Conservation (phyloP, 192 early-diverging fungal species). For the Gonapodya sp. region DNA sequence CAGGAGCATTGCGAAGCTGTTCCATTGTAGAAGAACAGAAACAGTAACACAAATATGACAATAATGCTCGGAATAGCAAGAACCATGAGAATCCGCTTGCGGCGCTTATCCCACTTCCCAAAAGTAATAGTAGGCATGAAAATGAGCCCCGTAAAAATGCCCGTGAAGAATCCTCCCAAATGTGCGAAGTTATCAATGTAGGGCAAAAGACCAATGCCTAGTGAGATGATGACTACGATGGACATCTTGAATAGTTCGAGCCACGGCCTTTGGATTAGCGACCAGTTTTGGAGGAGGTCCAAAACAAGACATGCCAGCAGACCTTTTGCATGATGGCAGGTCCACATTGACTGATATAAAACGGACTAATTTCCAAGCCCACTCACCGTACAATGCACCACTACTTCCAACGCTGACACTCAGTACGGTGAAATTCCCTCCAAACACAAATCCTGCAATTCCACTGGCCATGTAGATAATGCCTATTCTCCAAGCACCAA, state of each 20-base stretch:
- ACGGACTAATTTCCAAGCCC: neutral
- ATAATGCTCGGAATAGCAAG: slow-evolving; percentile 27
- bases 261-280: slow-evolving; percentile 45
- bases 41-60: slow-evolving; percentile 27
- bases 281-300: slow-evolving; percentile 74
- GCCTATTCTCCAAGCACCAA: slow-evolving; percentile 62
- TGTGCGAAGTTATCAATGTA: slow-evolving; percentile 81
- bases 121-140: slow-evolving; percentile 60
- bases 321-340: slow-evolving; percentile 35
- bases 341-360: neutral
- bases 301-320: slow-evolving; percentile 66
- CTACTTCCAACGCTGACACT: slow-evolving; percentile 48
- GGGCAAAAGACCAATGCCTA: slow-evolving; percentile 65
- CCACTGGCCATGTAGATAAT: slow-evolving; percentile 65
- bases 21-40: slow-evolving; percentile 39
- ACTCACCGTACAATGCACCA: slow-evolving; percentile 39
- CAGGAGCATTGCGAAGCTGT: slow-evolving; percentile 33
- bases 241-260: slow-evolving; percentile 59
- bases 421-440: slow-evolving; percentile 47
- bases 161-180: slow-evolving; percentile 64
- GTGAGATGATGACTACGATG: slow-evolving; percentile 49
- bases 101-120: slow-evolving; percentile 20
- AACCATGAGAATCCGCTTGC: slow-evolving; percentile 25
- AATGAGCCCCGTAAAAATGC: slow-evolving; percentile 53
- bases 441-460: slow-evolving; percentile 71